Base-by-base conservation (phyloP, 2,329 filamentous ascomycete species). In the Aspergillus texensis region DNA sequence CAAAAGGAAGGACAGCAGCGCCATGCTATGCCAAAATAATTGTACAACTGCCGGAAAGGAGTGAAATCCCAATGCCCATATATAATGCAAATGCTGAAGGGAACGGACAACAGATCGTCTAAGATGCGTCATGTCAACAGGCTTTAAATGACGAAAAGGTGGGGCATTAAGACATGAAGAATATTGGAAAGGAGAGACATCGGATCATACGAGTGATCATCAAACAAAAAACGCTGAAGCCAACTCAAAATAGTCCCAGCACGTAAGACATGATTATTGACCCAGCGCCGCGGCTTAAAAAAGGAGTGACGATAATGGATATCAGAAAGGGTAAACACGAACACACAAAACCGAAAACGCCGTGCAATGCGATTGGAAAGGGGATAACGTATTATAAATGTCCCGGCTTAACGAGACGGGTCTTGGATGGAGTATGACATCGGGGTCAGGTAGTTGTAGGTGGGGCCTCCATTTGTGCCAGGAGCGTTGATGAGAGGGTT, bases 1-100 rank as follows among this genome's bases (percentile, higher is more conserved):
- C 64, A 70, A 70, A 75, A 76, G 74, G 75, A 77, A 75, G 69
- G 75, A 76, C 72, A 71, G 75, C 74, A 75, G 69, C 70, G 73
- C 74, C 71, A 69, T 72, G 71, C 72, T 73, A 77, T 77, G 74
- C 74, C 66, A 72, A 66, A 41, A 64, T 77, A 71, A 62, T 75
- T 69, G 64, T 77, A 77, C 75, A 77, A 65, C 66, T 71, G 69
- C 72, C 71, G 60, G 61, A 68, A 75, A 73, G 72, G 74, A 75
- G 70, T 70, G 74, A 58, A 70, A 73, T 69, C 68, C 67, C 66
- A 74, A 76, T 76, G 74, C 72, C 72, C 68, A 69, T 66, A 53
- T 62, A 63, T 61, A 65, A 74, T 72, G 73, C 71, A 72, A 72
- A 68, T 54, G 63, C 62, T 61, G 64, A 63, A 74, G 74, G 71